phyloP scores from a whole-genome alignment of 306 rosid genomes.

The Castanospermum australe region DNA sequence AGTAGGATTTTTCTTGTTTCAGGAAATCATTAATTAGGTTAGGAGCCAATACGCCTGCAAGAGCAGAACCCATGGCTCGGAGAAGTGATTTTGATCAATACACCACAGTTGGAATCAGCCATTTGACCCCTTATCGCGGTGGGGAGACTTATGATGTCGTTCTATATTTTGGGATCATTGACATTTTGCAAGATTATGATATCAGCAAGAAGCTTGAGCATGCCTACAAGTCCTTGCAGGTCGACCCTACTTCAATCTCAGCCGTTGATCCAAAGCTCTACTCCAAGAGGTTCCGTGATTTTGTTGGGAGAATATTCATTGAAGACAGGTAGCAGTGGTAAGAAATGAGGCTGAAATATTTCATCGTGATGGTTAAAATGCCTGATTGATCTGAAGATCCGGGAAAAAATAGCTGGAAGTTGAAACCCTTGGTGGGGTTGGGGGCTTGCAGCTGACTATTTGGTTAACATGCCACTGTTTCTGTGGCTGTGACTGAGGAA shows the following conservation, averaged over 20 bases:
- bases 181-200: conserved; percentile 93
- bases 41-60: conserved; percentile 97
- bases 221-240: conserved; percentile 92
- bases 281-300: conserved; percentile 90
- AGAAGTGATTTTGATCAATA: conserved; percentile 86
- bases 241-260: conserved; percentile 80
- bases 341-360: not conserved
- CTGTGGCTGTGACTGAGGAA: not conserved
- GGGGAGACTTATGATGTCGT: conserved; percentile 75
- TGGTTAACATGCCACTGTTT: conserved; percentile 15
- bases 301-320: conserved; percentile 74
- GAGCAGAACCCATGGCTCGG: conserved; percentile 87
- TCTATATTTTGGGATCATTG: conserved; percentile 88
- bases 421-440: not conserved
- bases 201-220: conserved; percentile 95
- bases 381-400: not conserved
- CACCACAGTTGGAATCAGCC: conserved; percentile 60
- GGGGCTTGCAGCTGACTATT: not conserved
- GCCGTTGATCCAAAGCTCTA: conserved; percentile 98
- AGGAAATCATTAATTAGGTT: conserved; percentile 86
- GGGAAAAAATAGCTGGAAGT: not conserved
- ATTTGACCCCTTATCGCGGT: conserved; percentile 63
- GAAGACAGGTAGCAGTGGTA: conserved; percentile 62
- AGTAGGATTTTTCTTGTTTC: conserved; percentile 21
- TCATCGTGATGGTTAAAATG: not conserved